A percentile compares a stretch with the other conserved stretches of the same genome.
Conservation (phyloP, 345 rosid genomes). For the Aethionema arabicum region DNA sequence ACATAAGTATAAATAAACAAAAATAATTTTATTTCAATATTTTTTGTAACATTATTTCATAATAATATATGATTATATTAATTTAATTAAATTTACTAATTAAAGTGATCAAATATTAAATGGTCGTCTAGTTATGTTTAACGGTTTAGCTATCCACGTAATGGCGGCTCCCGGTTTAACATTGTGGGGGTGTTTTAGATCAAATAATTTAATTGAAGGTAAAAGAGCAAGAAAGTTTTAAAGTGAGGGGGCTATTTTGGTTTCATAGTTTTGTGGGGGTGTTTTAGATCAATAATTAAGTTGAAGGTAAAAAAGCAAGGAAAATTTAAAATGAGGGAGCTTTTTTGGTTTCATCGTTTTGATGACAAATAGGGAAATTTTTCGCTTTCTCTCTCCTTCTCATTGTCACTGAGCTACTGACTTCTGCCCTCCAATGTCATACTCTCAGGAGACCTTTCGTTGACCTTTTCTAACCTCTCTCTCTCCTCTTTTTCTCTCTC, state of each 20-base stretch:
- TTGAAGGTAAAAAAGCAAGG: slow-evolving; percentile 20
- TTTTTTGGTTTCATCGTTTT: neutral
- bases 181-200: slow-evolving; percentile 10
- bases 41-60: no score
- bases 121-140: no score
- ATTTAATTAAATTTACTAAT: no score
- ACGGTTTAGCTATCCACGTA: no score
- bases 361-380: slow-evolving; percentile 20
- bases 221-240: slow-evolving; percentile 17
- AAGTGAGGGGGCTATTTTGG: neutral
- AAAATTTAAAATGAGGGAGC: slow-evolving; percentile 9
- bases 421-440: slow-evolving; percentile 29
- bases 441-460: slow-evolving; percentile 32
- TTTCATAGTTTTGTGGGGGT: slow-evolving; percentile 16
- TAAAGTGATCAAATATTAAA: no score
- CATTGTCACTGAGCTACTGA: slow-evolving; percentile 27
- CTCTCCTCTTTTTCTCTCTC: slow-evolving; percentile 10
- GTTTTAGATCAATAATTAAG: neutral
- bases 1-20: no score
- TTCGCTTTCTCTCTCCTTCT: slow-evolving; percentile 23
- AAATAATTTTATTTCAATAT: no score
- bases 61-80: no score
- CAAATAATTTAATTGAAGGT: neutral
- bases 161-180: no score
- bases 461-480: slow-evolving; percentile 28